phyloP scores from a whole-genome alignment of 768 basidiomycete species.

The Gymnopilus junonius region DNA sequence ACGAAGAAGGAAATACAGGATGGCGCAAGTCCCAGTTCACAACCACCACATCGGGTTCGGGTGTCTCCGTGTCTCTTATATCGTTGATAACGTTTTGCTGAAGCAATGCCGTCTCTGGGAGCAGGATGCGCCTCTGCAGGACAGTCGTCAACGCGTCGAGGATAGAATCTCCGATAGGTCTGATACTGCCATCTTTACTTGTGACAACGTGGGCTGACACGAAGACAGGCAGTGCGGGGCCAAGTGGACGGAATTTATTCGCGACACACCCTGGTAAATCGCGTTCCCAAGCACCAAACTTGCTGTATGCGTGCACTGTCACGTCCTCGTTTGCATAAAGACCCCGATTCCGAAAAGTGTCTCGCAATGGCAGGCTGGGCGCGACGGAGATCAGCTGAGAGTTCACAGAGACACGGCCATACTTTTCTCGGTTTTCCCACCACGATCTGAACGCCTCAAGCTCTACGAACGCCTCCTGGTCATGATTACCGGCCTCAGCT shows the following conservation, averaged over 20 bases:
- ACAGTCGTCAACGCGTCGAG: conserved; percentile 19
- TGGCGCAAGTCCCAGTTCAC: conserved; percentile 58
- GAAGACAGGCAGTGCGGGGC: conserved; percentile 22
- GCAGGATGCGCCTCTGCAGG: conserved; percentile 4
- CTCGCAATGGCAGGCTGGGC: conserved; percentile 2
- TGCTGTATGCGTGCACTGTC: conserved; percentile 27
- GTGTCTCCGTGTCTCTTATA: not conserved
- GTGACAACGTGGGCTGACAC: conserved; percentile 15
- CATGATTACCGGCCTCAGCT: conserved; percentile 8
- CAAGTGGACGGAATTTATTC: conserved; percentile 22
- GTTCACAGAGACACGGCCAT: conserved; percentile 28
- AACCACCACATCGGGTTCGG: conserved; percentile 47
- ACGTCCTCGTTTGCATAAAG: conserved; percentile 20
- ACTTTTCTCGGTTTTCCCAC: conserved; percentile 5
- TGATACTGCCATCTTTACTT: conserved; percentile 9
- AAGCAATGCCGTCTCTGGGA: not conserved
- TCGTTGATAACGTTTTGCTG: not conserved
- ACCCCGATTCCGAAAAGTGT: not conserved
- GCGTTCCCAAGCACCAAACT: conserved; percentile 20
- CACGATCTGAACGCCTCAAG: conserved; percentile 37
- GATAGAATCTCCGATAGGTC: conserved; percentile 15
- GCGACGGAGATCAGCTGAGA: conserved; percentile 40
- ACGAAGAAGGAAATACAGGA: conserved; percentile 41
- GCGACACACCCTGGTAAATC: conserved; percentile 29
- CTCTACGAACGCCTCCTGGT: conserved; percentile 28